A percentile compares a stretch with the other conserved stretches of the same genome.
These are phyloP conservation scores for Letharia columbiana DNA, from an alignment of 495 filamentous ascomycete species.

Conservation along the genomic window DNA sequence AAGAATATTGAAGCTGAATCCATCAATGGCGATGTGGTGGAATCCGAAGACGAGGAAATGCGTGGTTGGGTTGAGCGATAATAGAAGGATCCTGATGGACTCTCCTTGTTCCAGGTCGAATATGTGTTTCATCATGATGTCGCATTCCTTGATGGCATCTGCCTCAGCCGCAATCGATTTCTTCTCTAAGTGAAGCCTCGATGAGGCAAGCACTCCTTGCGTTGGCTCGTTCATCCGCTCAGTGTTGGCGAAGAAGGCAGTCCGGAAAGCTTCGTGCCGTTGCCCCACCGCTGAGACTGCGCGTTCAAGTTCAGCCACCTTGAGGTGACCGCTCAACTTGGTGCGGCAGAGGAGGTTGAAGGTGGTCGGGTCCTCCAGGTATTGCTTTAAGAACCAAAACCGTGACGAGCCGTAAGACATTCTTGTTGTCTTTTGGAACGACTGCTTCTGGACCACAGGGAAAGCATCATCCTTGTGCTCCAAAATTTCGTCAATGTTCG, in stretches of 20 bases:
- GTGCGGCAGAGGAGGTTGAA: slow-evolving; percentile 27
- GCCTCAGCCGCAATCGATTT: slow-evolving; percentile 1
- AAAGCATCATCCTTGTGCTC: background rate
- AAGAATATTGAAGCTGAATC: slow-evolving; percentile 34
- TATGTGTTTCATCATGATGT: slow-evolving; percentile 17
- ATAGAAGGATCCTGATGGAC: slow-evolving; percentile 24
- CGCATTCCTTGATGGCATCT: slow-evolving; percentile 2
- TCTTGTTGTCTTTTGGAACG: slow-evolving; percentile 2
- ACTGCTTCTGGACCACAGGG: background rate
- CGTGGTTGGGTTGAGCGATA: slow-evolving; percentile 20
- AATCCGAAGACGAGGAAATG: slow-evolving; percentile 26
- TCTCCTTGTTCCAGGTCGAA: slow-evolving; percentile 23
- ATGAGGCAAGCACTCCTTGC: slow-evolving; percentile 8
- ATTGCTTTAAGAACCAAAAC: slow-evolving; percentile 38
- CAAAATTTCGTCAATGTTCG: background rate
- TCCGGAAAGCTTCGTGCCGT: slow-evolving; percentile 40
- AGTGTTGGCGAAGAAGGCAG: slow-evolving; percentile 30
- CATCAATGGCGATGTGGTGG: slow-evolving; percentile 46
- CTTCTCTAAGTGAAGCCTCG: slow-evolving; percentile 1
- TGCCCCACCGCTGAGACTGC: slow-evolving; percentile 18
- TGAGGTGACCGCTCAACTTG: slow-evolving; percentile 23
- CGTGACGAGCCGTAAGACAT: slow-evolving; percentile 38
- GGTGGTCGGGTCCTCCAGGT: slow-evolving; percentile 32
- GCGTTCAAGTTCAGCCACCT: slow-evolving; percentile 27
- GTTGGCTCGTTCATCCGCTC: slow-evolving; percentile 5